Evolutionary conservation across 768 basidiomycete species (phyloP).

Genomic region (Kondoa subrosea): DNA sequence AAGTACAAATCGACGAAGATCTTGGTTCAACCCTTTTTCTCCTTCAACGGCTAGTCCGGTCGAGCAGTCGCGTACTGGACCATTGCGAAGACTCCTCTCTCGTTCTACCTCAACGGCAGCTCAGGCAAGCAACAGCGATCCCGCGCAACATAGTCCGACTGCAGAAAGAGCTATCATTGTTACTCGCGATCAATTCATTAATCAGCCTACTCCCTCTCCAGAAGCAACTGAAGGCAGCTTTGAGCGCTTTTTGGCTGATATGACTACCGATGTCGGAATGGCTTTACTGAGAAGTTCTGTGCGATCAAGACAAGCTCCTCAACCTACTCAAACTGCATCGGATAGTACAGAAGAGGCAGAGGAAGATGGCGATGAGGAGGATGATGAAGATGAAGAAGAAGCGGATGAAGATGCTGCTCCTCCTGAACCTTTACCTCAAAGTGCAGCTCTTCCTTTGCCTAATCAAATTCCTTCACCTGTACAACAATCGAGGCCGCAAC

Average conservation of each 20-base stretch:
- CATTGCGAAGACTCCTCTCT: no score
- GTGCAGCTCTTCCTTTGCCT: neutral
- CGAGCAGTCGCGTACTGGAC: neutral
- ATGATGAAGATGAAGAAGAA: neutral
- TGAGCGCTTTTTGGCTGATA: constrained; percentile 4
- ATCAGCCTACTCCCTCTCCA: neutral
- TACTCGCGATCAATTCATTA: neutral
- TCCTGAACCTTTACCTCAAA: neutral
- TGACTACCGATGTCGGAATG: constrained; percentile 7
- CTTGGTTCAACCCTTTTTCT: neutral
- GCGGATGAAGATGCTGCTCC: neutral
- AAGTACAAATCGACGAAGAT: neutral
- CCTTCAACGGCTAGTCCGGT: no score
- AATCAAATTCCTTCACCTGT: neutral
- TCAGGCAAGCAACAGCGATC: neutral
- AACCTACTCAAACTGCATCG: neutral
- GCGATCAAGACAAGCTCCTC: neutral
- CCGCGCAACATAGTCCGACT: neutral
- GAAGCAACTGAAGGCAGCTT: constrained; percentile 2
- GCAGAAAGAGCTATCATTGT: constrained; percentile 2
- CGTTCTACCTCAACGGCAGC: neutral
- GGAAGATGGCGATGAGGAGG: neutral
- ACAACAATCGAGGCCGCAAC: neutral
- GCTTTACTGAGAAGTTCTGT: neutral
- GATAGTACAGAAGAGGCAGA: neutral